phyloP scores from a whole-genome alignment of 2,329 filamentous ascomycete species.

The Cyanodermella asteris region DNA sequence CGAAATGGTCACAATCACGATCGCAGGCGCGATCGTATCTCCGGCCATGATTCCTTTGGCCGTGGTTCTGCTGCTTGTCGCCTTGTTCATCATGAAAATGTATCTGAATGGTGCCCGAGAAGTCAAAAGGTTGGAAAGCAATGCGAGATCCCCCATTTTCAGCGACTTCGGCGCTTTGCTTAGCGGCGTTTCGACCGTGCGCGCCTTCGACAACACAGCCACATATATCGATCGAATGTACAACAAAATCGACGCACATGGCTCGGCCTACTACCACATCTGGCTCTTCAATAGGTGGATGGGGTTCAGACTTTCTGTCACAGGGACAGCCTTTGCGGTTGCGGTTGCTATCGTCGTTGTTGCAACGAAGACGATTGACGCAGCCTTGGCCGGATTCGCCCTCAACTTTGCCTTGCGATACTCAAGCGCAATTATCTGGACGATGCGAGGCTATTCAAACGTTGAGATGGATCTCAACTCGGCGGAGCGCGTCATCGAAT shows the following conservation, averaged over 20 bases:
- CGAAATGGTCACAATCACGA: constrained; percentile 40
- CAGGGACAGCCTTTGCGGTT: constrained; percentile 47
- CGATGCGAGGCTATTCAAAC: constrained; percentile 43
- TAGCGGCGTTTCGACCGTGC: constrained; percentile 51
- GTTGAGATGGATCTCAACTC: constrained; percentile 63
- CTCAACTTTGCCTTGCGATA: constrained; percentile 54
- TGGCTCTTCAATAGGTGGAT: constrained; percentile 62
- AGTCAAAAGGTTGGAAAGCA: constrained; percentile 56
- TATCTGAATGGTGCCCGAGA: constrained; percentile 55
- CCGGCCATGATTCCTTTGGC: constrained; percentile 43
- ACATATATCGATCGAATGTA: constrained; percentile 50
- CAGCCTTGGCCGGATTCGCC: constrained; percentile 53
- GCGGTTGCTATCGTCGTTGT: constrained; percentile 44
- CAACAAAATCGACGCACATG: constrained; percentile 44
- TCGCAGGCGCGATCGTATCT: constrained; percentile 46
- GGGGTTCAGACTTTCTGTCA: constrained; percentile 45
- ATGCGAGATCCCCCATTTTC: constrained; percentile 56
- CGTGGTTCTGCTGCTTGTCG: constrained; percentile 32
- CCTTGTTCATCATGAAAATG: constrained; percentile 32
- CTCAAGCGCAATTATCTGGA: constrained; percentile 39
- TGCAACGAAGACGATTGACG: constrained; percentile 36
- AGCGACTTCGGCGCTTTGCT: constrained; percentile 58
- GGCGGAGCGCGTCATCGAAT: constrained; percentile 55
- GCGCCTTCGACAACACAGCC: constrained; percentile 47
- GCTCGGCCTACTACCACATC: constrained; percentile 41